Base-by-base conservation (phyloP, 2,329 filamentous ascomycete genomes). In the Ophiostoma triangulosporum region DNA sequence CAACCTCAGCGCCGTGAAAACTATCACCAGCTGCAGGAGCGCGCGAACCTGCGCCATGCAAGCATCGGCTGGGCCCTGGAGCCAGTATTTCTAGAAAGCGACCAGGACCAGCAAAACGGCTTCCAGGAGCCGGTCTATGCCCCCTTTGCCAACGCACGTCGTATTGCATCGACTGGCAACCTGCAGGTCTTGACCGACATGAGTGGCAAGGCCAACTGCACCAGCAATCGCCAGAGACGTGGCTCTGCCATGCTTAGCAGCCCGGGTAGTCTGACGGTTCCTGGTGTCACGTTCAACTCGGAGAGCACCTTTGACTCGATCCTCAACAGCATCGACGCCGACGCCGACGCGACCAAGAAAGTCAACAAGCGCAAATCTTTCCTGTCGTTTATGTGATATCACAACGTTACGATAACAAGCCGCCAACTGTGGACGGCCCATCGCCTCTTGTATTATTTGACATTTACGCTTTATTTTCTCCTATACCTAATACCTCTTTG, bases 11-110 rank as follows among this genome's bases (percentile, higher is more conserved):
- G 26, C 35, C 56, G 54, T 2, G 46, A 50, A 24, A 58, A 58
- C 48, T 57, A 57, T 33, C 48, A 29, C 15, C 36, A 59, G 48
- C 53, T 54, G 24, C 53, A 58, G 48, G 55, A 60, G 45, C 56
- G 56, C n/a, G 59, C 61, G 17, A 63, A 64, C 50, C 49, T 58
- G 43, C 63, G 66, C 9, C 60, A 58, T 17, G 62, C 65, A 15
- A 68, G 66, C 56, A 64, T 68, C 12, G 64, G 62, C 31, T 63
- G 65, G 50, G 62, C 63, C 15, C 60, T 69, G 31, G 67, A 68
- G 56, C 66, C 66, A 6, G 59, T 68, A 15, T 51, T 58, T 4
- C 52, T 62, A 3, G 52, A 57, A 49, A 54, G 57, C 51, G 52
- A 57, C 11, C 24, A 57, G 58, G 32, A 22, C n/a, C 31, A 43